Conservation (phyloP, 2,329 filamentous ascomycete genomes). For the Chaetothyriales sp. region DNA sequence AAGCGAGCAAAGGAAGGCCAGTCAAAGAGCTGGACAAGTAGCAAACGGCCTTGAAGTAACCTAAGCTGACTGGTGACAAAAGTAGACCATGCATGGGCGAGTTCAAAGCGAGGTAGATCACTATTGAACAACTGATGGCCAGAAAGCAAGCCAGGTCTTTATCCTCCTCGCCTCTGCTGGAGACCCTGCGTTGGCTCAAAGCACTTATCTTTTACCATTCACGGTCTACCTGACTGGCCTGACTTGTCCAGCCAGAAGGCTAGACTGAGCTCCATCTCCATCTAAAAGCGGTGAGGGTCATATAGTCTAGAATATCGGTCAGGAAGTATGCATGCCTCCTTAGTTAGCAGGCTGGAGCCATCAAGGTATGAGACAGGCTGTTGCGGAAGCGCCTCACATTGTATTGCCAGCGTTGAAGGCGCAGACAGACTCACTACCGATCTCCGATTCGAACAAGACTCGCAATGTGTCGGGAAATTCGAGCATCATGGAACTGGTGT, state of each 20-base stretch:
- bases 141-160: background rate
- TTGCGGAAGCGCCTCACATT: background rate
- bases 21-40: background rate
- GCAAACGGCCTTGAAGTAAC: background rate
- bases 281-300: background rate
- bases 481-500: background rate
- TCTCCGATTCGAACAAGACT: background rate
- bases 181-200: background rate
- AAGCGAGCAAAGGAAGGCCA: background rate
- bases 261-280: background rate
- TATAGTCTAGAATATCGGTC: background rate
- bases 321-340: background rate
- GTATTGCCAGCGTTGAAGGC: background rate
- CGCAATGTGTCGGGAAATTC: background rate
- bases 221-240: background rate
- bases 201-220: background rate
- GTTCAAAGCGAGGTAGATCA: background rate
- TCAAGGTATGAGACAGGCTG: background rate
- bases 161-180: background rate
- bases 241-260: background rate
- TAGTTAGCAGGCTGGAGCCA: background rate
- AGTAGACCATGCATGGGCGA: background rate
- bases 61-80: background rate
- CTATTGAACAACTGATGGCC: background rate
- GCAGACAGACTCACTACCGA: background rate